These are phyloP conservation scores for Boletellus ananas DNA, from an alignment of 768 basidiomycete species.

Conservation along the genomic window DNA sequence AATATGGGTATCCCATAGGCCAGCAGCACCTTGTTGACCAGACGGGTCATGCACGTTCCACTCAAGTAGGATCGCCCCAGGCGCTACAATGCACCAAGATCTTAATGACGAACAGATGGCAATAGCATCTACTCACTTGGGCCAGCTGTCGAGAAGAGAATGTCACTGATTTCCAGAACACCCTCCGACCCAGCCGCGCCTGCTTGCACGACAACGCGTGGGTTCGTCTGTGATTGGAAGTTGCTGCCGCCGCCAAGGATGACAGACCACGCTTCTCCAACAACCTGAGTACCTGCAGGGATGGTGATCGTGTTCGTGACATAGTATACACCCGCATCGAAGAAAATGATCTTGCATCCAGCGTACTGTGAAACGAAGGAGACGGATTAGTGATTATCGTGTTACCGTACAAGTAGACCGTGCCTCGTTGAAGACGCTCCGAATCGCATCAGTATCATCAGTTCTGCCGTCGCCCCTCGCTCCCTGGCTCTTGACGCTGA, in stretches of 20 bases:
- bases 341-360: constrained; percentile 76
- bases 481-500: constrained; percentile 67
- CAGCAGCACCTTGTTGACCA: constrained; percentile 49
- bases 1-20: constrained; percentile 49
- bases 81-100: constrained; percentile 20
- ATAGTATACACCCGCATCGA: constrained; percentile 63
- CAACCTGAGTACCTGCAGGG: constrained; percentile 44
- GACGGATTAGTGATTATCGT: not conserved
- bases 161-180: constrained; percentile 58
- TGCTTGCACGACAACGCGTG: constrained; percentile 39
- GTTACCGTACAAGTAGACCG: not conserved
- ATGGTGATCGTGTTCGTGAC: constrained; percentile 46
- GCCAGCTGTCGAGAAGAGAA: constrained; percentile 57
- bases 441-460: constrained; percentile 70
- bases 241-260: constrained; percentile 43
- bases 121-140: constrained; percentile 26
- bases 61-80: constrained; percentile 45
- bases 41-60: constrained; percentile 61
- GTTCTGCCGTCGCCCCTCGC: constrained; percentile 72
- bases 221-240: constrained; percentile 39
- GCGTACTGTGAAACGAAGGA: constrained; percentile 42
- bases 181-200: constrained; percentile 47
- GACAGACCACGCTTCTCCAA: constrained; percentile 49
- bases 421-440: constrained; percentile 55
- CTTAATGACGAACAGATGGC: not conserved